Evolutionary conservation across 352 stramenopile species (phyloP).

Genomic region (Phytophthora megakarya): DNA sequence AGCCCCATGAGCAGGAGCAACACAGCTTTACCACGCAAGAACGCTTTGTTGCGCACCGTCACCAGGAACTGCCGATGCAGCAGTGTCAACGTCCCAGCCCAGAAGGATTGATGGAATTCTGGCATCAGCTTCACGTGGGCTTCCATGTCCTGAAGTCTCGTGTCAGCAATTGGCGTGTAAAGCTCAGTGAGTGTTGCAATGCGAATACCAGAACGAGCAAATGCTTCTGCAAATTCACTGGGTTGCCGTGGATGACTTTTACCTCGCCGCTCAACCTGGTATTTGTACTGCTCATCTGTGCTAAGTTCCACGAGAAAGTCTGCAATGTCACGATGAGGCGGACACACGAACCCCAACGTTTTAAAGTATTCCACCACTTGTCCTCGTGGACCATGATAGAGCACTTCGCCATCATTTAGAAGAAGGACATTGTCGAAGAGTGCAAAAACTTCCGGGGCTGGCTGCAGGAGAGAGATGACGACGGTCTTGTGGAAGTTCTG

Average conservation of each 20-base stretch:
- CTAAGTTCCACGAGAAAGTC: conserved; percentile 47
- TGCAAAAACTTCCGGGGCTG: conserved; percentile 88
- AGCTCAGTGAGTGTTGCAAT: conserved; percentile 29
- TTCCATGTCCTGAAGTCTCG: conserved; percentile 46
- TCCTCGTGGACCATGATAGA: conserved; percentile 25
- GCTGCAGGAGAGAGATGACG: conserved; percentile 82
- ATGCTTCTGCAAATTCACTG: conserved; percentile 35
- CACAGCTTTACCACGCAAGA: conserved; percentile 42
- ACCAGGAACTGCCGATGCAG: conserved; percentile 59
- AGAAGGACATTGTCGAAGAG: conserved; percentile 70
- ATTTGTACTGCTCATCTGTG: conserved; percentile 41
- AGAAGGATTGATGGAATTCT: conserved; percentile 37
- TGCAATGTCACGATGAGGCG: conserved; percentile 34
- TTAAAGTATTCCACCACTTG: conserved; percentile 38
- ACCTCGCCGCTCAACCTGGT: conserved; percentile 22
- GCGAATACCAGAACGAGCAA: conserved; percentile 33
- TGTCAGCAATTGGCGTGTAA: conserved; percentile 11
- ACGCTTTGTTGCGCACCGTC: conserved; percentile 45
- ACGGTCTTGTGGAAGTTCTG: conserved; percentile 38
- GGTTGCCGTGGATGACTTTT: conserved; percentile 18
- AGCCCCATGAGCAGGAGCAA: conserved; percentile 45
- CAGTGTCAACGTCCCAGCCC: conserved; percentile 30
- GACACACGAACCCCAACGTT: conserved; percentile 40
- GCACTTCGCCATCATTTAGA: conserved; percentile 55
- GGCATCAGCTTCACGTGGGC: conserved; percentile 67